Evolutionary conservation across 768 basidiomycete genomes (phyloP).

Genomic region (Lyophyllum shimeji): DNA sequence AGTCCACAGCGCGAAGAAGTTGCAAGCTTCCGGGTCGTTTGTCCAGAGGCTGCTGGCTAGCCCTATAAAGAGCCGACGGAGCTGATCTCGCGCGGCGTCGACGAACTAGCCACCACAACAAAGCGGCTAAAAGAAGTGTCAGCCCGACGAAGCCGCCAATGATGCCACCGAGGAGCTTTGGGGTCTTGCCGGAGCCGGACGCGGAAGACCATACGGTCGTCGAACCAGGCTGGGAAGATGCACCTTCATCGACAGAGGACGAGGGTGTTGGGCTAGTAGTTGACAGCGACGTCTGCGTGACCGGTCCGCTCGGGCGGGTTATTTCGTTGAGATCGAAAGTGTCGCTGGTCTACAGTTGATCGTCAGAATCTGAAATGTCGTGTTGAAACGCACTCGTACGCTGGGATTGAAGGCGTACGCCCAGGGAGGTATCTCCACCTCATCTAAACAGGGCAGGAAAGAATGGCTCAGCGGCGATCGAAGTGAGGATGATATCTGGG

Average conservation of each 20-base stretch:
- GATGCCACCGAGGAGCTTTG: constrained; percentile 44
- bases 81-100: constrained; percentile 22
- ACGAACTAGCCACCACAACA: constrained; percentile 19
- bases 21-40: not conserved
- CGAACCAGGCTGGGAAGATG: not conserved
- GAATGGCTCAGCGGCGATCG: not conserved
- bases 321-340: not conserved
- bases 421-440: not conserved
- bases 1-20: not conserved
- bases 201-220: not conserved
- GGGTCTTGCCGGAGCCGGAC: not conserved
- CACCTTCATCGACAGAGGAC: not conserved
- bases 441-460: not conserved
- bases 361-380: not conserved
- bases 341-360: not conserved
- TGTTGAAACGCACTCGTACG: not conserved
- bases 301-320: not conserved
- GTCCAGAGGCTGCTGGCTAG: not conserved
- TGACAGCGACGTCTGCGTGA: not conserved
- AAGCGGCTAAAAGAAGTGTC: constrained; percentile 24
- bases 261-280: not conserved
- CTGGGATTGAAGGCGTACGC: not conserved
- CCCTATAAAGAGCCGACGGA: constrained; percentile 23
- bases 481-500: not conserved
- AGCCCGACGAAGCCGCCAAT: constrained; percentile 39